A percentile compares a stretch with the other conserved stretches of the same genome.
phyloP scores from a whole-genome alignment of 495 filamentous ascomycete genomes.

The Annulohypoxylon nitens region DNA sequence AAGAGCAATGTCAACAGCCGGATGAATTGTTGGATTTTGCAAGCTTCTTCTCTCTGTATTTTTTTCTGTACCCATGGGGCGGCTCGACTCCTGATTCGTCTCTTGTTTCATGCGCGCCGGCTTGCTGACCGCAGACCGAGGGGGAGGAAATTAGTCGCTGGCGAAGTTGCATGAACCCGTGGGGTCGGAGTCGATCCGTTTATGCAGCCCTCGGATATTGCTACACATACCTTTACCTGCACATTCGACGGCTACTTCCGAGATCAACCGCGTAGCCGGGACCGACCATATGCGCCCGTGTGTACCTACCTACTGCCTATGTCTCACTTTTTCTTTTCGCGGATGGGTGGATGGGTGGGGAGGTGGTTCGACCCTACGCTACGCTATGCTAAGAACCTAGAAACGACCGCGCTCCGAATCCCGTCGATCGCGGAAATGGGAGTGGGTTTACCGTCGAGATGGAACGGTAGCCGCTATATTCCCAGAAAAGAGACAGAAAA shows the following conservation, averaged over 20 bases:
- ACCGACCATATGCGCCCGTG: neutral
- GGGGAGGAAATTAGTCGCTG: neutral
- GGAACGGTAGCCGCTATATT: neutral
- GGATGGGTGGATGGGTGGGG: neutral
- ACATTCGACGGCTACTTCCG: conserved; percentile 1
- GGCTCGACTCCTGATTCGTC: neutral
- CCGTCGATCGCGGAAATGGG: neutral
- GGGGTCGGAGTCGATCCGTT: conserved; percentile 1
- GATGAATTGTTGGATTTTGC: neutral
- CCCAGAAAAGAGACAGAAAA: neutral
- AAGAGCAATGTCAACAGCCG: too few species aligned
- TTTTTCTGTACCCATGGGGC: neutral
- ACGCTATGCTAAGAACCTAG: neutral
- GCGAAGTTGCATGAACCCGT: neutral
- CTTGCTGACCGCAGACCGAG: conserved; percentile 1
- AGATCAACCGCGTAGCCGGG: neutral
- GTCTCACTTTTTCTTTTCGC: too few species aligned
- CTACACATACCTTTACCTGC: neutral
- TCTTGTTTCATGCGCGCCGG: neutral
- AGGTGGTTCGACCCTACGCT: neutral
- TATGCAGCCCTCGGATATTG: conserved; percentile 1
- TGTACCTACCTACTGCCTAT: too few species aligned
- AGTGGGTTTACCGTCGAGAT: neutral
- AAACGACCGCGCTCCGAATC: neutral
- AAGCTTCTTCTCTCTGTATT: neutral